These are phyloP conservation scores for Arthrinium puccinioides DNA, from an alignment of 2,329 filamentous ascomycete genomes.

Conservation along the genomic window DNA sequence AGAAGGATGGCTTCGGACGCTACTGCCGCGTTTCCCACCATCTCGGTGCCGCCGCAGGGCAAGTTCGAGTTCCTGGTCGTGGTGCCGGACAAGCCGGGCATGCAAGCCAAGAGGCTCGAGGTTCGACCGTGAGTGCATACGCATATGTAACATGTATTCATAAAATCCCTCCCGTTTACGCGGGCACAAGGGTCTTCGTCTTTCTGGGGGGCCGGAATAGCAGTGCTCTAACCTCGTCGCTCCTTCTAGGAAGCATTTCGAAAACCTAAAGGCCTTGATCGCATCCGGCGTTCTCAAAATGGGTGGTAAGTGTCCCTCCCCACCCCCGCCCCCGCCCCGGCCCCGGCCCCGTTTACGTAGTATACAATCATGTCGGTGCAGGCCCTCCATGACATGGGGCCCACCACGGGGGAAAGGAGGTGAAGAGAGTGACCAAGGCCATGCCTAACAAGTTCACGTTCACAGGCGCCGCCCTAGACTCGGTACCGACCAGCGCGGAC, in stretches of 20 bases:
- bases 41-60: constrained; percentile 7
- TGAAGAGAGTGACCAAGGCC: too few species aligned
- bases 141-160: too few species aligned
- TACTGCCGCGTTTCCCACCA: constrained; percentile 1
- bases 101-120: constrained; percentile 52
- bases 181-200: neutral
- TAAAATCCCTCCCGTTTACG: constrained; percentile 15
- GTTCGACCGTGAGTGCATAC: constrained; percentile 52
- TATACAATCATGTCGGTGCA: too few species aligned
- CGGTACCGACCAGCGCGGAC: constrained; percentile 55
- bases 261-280: constrained; percentile 41
- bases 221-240: neutral
- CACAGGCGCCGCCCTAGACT: constrained; percentile 58
- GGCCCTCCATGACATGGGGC: too few species aligned
- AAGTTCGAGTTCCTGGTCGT: constrained; percentile 58
- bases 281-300: constrained; percentile 53
- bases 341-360: too few species aligned
- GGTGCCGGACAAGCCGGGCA: constrained; percentile 58
- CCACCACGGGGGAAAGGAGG: too few species aligned
- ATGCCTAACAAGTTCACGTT: too few species aligned
- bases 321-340: too few species aligned
- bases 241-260: constrained; percentile 43
- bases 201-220: neutral
- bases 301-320: constrained; percentile 45
- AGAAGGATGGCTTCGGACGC: neutral